Base-by-base conservation (phyloP, 352 stramenopile genomes). In the Phytophthora agathidicida region DNA sequence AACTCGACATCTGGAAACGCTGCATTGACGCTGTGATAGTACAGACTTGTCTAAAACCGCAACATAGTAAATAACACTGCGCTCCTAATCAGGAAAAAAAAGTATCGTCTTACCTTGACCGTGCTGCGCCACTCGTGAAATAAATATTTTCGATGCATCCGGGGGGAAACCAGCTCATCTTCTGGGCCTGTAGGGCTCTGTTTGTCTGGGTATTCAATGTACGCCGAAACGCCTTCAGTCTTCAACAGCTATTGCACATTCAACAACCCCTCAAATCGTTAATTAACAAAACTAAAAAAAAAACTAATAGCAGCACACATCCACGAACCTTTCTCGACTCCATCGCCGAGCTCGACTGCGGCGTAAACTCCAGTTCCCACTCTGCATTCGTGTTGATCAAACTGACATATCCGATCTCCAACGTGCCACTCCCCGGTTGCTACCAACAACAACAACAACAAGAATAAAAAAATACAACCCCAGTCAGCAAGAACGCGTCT, bases 101-200 rank as follows among this genome's bases (percentile, higher is more conserved):
- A 36, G 10, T 26, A 2, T 32, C 2, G 24, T 27, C 43, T 16
- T 67, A 93, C 86, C 72, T 96, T 94, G 22, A 90, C 57, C 7
- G 72, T 87, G 23, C 75, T 90, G 59, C 71, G 71, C 87, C 87
- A 96, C 30, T 92, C 83, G 51, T 96, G 87, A 35, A 94, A 87
- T 74, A 94, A 77, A 80, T 96, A 94, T 54, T 81, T 75, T 58
- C 76, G 70, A 11, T 49, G 58, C 32, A 51, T 47, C 17, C 61
- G 58, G 11, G 36, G 19, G 23, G 62, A 28, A 9, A 16, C 14
- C 16, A 27, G 17, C 14, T 47, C 48, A 9, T 50, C 20, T 1
- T 71, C 45, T 1, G 37, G 32, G 1, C 23, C 33, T 43, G 5
- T 27, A 13, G 28, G 17, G 19, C 28, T 52, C 14, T 43, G 36